phyloP scores from a whole-genome alignment of 768 basidiomycete species.

The Tulasnella sp. region DNA sequence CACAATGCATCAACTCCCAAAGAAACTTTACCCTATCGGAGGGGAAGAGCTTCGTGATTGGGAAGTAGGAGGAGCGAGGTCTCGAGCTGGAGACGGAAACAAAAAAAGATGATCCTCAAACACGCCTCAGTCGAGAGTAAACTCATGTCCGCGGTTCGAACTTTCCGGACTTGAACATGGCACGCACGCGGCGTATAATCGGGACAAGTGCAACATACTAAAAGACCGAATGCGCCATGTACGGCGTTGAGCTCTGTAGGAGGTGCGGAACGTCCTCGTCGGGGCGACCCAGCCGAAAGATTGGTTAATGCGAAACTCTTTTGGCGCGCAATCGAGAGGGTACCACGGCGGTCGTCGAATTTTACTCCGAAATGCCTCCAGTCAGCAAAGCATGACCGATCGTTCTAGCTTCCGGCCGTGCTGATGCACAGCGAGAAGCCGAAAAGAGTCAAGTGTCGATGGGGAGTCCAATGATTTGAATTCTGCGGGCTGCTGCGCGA shows the following conservation, averaged over 20 bases:
- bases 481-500: neutral
- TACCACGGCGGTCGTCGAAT: neutral
- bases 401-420: neutral
- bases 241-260: neutral
- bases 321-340: neutral
- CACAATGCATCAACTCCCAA: neutral
- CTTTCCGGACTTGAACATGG: neutral
- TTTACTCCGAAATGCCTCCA: neutral
- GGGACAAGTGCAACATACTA: neutral
- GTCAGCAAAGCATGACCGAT: neutral
- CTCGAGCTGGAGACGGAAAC: constrained; percentile 1
- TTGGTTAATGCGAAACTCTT: too few species aligned
- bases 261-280: neutral
- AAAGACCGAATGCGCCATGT: neutral
- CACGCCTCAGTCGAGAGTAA: neutral
- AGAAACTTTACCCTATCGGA: neutral
- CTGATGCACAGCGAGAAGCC: neutral
- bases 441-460: neutral
- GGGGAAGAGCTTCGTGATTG: neutral
- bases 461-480: neutral
- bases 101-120: neutral
- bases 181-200: neutral
- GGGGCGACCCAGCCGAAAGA: too few species aligned
- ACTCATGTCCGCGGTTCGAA: neutral
- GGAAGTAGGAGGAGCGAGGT: neutral